These are phyloP conservation scores for Aspergillus tanneri DNA, from an alignment of 2,329 filamentous ascomycete genomes.

Conservation along the genomic window DNA sequence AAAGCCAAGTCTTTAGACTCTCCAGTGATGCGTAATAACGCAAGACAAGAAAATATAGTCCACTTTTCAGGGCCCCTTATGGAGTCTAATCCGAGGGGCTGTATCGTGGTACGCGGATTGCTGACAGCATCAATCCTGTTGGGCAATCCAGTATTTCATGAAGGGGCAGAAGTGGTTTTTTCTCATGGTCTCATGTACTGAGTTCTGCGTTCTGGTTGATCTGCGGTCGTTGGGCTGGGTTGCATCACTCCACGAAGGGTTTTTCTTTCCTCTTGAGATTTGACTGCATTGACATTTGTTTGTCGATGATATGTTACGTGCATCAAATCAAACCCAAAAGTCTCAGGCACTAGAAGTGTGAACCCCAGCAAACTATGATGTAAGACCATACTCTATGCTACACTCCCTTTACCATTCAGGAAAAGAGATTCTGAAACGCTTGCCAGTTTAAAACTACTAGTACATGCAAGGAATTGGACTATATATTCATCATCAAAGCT, in stretches of 20 bases:
- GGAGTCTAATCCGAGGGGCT: conserved; percentile 1
- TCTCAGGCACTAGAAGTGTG: too few species aligned
- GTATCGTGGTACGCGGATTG: background rate
- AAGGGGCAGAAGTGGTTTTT: background rate
- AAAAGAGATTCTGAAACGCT: too few species aligned
- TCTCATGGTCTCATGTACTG: too few species aligned
- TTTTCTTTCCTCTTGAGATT: too few species aligned
- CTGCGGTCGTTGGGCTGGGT: too few species aligned
- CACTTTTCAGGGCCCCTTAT: conserved; percentile 1
- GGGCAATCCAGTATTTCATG: background rate
- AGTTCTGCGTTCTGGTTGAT: too few species aligned
- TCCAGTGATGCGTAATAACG: background rate
- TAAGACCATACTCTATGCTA: too few species aligned
- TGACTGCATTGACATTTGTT: too few species aligned
- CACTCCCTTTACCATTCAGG: too few species aligned
- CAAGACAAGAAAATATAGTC: conserved; percentile 2
- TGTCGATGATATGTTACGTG: too few species aligned
- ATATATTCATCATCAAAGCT: conserved; percentile 1
- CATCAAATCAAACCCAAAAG: background rate
- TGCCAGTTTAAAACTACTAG: background rate
- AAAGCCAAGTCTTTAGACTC: background rate
- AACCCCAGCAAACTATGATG: too few species aligned
- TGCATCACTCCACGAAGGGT: too few species aligned
- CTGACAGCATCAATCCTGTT: background rate
- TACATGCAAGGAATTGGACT: background rate